These are phyloP conservation scores for Thraustochytrium striatum DNA, from an alignment of 352 stramenopile genomes.

Conservation along the genomic window DNA sequence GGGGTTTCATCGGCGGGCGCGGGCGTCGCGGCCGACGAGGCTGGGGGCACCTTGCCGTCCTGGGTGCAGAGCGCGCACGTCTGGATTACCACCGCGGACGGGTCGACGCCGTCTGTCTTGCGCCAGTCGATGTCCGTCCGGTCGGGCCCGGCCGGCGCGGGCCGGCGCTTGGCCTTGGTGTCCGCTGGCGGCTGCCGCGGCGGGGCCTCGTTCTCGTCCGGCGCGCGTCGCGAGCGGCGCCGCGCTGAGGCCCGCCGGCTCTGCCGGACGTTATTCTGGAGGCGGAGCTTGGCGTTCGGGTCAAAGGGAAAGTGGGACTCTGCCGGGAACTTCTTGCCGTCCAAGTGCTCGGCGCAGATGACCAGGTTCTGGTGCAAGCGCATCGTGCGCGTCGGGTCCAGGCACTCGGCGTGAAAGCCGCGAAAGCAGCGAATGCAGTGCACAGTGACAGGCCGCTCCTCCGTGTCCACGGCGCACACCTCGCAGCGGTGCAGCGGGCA, in stretches of 20 bases:
- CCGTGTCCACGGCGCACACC: constrained; percentile 56
- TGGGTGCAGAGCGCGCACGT: constrained; percentile 30
- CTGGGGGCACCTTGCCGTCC: neutral
- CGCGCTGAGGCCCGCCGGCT: too few species aligned
- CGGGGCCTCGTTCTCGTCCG: too few species aligned
- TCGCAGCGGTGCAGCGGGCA: constrained; percentile 83
- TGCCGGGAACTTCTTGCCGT: constrained; percentile 38
- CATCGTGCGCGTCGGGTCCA: constrained; percentile 69
- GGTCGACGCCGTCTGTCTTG: neutral
- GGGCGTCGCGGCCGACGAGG: neutral
- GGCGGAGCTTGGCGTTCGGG: too few species aligned
- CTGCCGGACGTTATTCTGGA: too few species aligned
- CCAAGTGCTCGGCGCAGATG: constrained; percentile 74
- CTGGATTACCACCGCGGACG: constrained; percentile 4
- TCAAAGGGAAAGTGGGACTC: constrained; percentile 20
- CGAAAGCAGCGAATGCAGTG: constrained; percentile 76
- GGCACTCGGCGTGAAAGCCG: constrained; percentile 72
- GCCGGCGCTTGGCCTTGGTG: too few species aligned
- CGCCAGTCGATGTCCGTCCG: constrained; percentile 15
- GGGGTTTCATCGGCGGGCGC: neutral
- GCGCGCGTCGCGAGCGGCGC: too few species aligned
- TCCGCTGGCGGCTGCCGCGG: too few species aligned
- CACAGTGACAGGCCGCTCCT: neutral
- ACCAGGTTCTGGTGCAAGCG: constrained; percentile 75
- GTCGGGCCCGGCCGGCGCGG: neutral